These are phyloP conservation scores for Claviceps digitariae DNA, from an alignment of 2,329 filamentous ascomycete genomes.

Conservation along the genomic window DNA sequence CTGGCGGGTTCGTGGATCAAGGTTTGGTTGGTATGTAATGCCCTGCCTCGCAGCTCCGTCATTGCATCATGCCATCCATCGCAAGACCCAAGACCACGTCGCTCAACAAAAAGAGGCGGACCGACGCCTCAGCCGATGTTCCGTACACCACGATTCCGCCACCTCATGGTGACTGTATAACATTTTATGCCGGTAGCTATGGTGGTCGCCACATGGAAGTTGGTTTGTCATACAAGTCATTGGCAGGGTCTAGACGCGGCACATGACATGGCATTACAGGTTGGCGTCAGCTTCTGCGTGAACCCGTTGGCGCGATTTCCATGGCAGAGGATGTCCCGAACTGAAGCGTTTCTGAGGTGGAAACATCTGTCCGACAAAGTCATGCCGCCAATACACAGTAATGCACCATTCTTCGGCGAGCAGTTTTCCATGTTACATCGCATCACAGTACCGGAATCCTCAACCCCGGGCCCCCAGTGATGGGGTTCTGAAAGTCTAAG, in stretches of 20 bases:
- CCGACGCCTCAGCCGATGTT: no score
- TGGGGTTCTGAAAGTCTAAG: not conserved
- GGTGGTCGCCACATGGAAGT: not conserved
- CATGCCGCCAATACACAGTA: not conserved
- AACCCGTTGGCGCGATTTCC: not conserved
- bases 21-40: constrained; percentile 1
- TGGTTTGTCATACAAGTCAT: not conserved
- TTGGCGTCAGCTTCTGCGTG: not conserved
- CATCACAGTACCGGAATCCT: not conserved
- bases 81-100: not conserved
- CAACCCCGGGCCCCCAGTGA: not conserved
- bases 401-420: not conserved
- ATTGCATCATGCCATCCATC: constrained; percentile 3
- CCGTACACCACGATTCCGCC: not conserved
- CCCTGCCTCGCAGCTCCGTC: not conserved
- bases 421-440: not conserved
- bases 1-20: not conserved
- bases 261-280: not conserved
- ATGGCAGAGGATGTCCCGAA: not conserved
- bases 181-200: not conserved
- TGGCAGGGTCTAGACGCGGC: not conserved
- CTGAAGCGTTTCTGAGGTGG: not conserved
- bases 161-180: not conserved
- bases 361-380: not conserved
- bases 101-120: not conserved